Percentiles rank a stretch among this genome's conserved stretches.
These are phyloP conservation scores for Suhomyces wounanorum DNA, from an alignment of 1,139 yeast species.

Conservation along the genomic window DNA sequence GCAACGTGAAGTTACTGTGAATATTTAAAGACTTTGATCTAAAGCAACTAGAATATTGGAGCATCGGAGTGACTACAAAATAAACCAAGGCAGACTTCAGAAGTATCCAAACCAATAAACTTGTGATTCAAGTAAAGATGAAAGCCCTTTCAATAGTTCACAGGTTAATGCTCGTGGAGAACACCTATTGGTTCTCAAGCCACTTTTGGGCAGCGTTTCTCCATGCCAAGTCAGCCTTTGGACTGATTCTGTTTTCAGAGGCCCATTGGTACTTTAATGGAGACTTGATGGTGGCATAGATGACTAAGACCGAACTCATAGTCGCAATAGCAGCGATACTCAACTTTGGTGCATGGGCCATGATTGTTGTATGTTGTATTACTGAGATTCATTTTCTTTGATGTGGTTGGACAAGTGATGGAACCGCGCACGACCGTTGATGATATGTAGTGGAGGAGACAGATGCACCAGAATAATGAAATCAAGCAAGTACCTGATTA, in stretches of 20 bases:
- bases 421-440: constrained; percentile 16
- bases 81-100: not conserved
- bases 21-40: not conserved
- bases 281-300: constrained; percentile 44
- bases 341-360: constrained; percentile 48
- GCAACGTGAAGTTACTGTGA: not conserved
- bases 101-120: not conserved
- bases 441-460: not conserved
- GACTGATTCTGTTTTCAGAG: constrained; percentile 47
- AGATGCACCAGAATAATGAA: too few species aligned
- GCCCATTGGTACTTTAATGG: constrained; percentile 49
- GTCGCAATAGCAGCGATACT: constrained; percentile 46
- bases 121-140: not conserved
- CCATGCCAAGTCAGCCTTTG: constrained; percentile 56
- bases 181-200: constrained; percentile 35
- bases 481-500: too few species aligned
- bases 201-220: constrained; percentile 51
- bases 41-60: not conserved
- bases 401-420: constrained; percentile 29
- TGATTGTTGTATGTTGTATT: constrained; percentile 13
- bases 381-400: constrained; percentile 18
- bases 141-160: not conserved
- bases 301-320: constrained; percentile 47
- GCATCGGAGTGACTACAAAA: not conserved
- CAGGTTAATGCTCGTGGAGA: not conserved